These are phyloP conservation scores for Gnaphalium uliginosum DNA, from an alignment of 129 eudicot genomes.

Conservation along the genomic window DNA sequence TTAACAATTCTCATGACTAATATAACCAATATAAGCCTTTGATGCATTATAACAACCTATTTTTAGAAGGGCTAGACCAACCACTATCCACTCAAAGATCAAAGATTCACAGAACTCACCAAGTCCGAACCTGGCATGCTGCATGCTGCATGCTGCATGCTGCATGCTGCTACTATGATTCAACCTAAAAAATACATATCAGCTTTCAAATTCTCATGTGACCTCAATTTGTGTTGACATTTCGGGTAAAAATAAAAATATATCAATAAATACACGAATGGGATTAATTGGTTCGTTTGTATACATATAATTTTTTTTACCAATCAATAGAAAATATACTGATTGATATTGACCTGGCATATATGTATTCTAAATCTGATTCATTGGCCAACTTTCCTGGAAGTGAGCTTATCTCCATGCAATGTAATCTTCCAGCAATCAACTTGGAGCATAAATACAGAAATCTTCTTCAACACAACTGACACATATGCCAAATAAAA, in stretches of 20 bases:
- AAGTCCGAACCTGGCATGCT: background rate
- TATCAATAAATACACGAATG: background rate
- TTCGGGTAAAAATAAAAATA: background rate
- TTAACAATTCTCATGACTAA: too few species aligned
- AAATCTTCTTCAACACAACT: constrained; percentile 78
- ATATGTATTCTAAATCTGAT: background rate
- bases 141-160: too few species aligned
- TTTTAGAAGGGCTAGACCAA: background rate
- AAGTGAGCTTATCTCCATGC: constrained; percentile 66
- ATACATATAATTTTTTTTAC: too few species aligned
- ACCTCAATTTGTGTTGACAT: constrained; percentile 1
- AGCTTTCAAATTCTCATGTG: background rate
- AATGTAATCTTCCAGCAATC: constrained; percentile 89
- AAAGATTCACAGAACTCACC: background rate
- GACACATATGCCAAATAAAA: constrained; percentile 22
- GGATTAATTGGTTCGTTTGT: background rate
- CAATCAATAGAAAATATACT: too few species aligned
- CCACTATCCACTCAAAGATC: background rate
- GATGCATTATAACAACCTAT: background rate
- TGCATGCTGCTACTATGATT: background rate
- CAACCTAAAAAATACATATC: background rate
- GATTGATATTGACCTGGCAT: constrained; percentile 14
- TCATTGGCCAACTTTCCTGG: constrained; percentile 62
- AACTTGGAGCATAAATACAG: constrained; percentile 82
- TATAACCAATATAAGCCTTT: too few species aligned